A percentile compares a stretch with the other conserved stretches of the same genome.
Evolutionary conservation across 176 grass and related monocot species (phyloP).

Genomic region (Hyparrhenia diplandra): DNA sequence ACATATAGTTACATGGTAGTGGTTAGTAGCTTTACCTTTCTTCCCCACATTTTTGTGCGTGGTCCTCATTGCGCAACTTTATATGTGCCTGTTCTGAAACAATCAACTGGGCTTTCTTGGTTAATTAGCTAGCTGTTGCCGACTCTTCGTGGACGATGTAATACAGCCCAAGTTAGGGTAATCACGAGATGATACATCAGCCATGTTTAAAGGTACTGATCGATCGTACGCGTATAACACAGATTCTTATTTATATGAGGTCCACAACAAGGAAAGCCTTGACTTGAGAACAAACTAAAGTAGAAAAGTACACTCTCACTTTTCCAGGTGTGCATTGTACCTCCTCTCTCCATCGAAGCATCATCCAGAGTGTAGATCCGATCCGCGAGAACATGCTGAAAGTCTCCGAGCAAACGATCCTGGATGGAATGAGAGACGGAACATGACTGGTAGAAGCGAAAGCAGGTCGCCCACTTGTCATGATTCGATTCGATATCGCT

Average conservation of each 20-base stretch:
- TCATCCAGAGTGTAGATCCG: not conserved
- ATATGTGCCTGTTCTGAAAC: not conserved
- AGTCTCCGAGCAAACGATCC: not conserved
- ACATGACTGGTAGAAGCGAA: not conserved
- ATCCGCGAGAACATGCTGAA: constrained; percentile 15
- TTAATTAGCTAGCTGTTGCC: not conserved
- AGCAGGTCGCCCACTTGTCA: not conserved
- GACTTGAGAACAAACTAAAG: not conserved
- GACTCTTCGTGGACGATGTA: not conserved
- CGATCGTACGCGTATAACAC: not conserved
- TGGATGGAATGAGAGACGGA: constrained; percentile 14
- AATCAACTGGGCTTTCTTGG: not conserved
- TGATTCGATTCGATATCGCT: constrained; percentile 21
- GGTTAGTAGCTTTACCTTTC: not conserved
- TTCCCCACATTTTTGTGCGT: not conserved
- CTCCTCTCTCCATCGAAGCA: not conserved
- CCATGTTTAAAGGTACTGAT: not conserved
- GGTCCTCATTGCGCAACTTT: not conserved
- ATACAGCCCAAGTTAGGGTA: not conserved
- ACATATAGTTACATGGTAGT: not conserved
- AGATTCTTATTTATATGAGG: not conserved
- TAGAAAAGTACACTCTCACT: not conserved
- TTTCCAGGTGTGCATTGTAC: not conserved
- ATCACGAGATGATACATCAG: not conserved
- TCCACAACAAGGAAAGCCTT: not conserved